These are phyloP conservation scores for Leccinellum luteum DNA, from an alignment of 768 basidiomycete species.

Conservation along the genomic window DNA sequence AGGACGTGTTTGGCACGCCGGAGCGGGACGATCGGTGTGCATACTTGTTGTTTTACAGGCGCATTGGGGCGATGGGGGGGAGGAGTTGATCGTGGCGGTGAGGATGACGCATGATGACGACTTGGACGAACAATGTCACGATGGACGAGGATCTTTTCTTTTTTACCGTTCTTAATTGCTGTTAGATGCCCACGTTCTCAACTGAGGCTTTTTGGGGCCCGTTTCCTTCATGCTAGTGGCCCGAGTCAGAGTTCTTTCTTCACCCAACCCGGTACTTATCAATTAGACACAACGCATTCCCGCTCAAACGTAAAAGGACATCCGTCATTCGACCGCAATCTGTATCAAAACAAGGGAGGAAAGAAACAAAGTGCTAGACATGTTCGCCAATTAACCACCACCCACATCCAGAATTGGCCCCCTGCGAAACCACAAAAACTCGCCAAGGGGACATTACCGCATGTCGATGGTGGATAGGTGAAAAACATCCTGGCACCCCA, in stretches of 20 bases:
- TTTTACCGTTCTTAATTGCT: background rate
- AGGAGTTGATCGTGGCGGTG: background rate
- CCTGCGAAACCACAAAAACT: background rate
- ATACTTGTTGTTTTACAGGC: constrained; percentile 83
- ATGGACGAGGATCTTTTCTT: background rate
- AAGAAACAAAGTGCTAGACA: background rate
- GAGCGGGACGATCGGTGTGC: constrained; percentile 68
- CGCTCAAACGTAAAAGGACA: too few species aligned
- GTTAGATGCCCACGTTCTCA: background rate
- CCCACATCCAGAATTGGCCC: background rate
- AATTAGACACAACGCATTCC: too few species aligned
- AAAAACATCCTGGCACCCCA: background rate
- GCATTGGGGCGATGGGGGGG: constrained; percentile 38
- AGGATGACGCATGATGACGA: too few species aligned
- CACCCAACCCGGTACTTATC: too few species aligned
- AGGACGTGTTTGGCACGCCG: constrained; percentile 64
- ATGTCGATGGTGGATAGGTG: background rate
- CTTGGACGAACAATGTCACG: too few species aligned
- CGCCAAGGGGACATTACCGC: background rate
- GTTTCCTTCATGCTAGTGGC: background rate
- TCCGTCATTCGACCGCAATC: too few species aligned
- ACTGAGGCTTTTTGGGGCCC: background rate
- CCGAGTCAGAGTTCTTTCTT: too few species aligned
- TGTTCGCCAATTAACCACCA: background rate
- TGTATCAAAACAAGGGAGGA: too few species aligned